A percentile compares a stretch with the other conserved stretches of the same genome.
These are phyloP conservation scores for Stentor coeruleus DNA, from an alignment of 73 alveolate species.

Conservation along the genomic window DNA sequence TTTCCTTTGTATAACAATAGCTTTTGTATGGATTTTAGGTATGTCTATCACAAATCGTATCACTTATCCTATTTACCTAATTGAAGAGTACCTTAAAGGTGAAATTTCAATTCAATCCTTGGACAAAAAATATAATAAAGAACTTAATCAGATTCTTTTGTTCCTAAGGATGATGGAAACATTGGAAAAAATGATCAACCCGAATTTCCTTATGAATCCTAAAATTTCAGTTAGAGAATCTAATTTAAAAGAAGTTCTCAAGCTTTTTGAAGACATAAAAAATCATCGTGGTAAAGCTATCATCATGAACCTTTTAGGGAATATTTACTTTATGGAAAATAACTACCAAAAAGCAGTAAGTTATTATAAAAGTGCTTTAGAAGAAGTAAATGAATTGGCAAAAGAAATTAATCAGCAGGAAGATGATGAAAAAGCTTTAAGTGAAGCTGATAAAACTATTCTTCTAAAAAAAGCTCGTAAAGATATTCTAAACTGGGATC, in stretches of 20 bases:
- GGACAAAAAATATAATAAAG: background rate
- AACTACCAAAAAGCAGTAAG: background rate
- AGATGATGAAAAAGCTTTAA: background rate
- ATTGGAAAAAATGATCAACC: slow-evolving; percentile 7
- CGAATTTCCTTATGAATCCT: background rate
- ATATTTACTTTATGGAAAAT: background rate
- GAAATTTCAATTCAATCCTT: background rate
- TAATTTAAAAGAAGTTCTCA: slow-evolving; percentile 12
- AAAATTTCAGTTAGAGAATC: background rate
- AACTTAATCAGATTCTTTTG: background rate
- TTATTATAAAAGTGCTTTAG: background rate
- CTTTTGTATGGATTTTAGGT: background rate
- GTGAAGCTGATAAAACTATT: slow-evolving; percentile 1
- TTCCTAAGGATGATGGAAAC: background rate
- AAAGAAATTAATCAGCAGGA: background rate
- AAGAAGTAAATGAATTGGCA: background rate
- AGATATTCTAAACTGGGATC: background rate
- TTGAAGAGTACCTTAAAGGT: background rate
- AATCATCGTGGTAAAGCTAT: slow-evolving; percentile 7
- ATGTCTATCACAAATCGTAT: background rate
- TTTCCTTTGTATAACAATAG: background rate
- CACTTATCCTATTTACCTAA: slow-evolving; percentile 14
- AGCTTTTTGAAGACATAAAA: background rate
- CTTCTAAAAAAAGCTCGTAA: background rate
- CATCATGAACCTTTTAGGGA: slow-evolving; percentile 1